Percentiles rank a stretch among this genome's conserved stretches.
Evolutionary conservation across 352 stramenopile species (phyloP).

Genomic region (Phytophthora europaea): DNA sequence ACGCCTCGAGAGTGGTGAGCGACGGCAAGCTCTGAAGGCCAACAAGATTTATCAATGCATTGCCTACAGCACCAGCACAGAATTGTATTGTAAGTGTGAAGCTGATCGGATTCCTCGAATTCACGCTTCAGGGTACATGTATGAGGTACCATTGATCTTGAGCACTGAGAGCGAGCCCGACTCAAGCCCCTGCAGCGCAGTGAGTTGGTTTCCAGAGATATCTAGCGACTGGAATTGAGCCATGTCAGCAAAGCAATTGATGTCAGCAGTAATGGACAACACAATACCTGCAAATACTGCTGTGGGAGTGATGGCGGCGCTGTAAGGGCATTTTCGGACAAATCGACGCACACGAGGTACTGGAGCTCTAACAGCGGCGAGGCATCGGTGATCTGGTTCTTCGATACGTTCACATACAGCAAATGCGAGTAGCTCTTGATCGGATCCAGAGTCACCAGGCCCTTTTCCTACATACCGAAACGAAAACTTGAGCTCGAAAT

Average conservation of each 20-base stretch:
- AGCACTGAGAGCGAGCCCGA: conserved; percentile 61
- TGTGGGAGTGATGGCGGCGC: conserved; percentile 53
- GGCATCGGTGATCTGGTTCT: conserved; percentile 73
- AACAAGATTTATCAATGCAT: conserved; percentile 57
- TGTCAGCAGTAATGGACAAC: background rate
- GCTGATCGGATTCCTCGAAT: background rate
- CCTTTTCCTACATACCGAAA: conserved; percentile 54
- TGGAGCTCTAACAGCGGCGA: conserved; percentile 59
- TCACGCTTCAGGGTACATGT: background rate
- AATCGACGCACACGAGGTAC: conserved; percentile 67
- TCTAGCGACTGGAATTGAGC: conserved; percentile 56
- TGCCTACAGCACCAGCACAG: conserved; percentile 40
- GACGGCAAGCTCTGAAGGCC: conserved; percentile 58
- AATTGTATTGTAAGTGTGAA: background rate
- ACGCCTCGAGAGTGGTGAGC: conserved; percentile 65
- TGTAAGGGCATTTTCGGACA: conserved; percentile 66
- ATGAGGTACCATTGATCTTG: conserved; percentile 62
- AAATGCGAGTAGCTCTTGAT: conserved; percentile 75
- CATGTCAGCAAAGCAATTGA: background rate
- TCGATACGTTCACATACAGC: conserved; percentile 75
- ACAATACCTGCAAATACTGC: conserved; percentile 62
- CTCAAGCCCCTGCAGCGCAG: conserved; percentile 59
- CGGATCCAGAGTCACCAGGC: conserved; percentile 59
- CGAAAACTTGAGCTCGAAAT: background rate
- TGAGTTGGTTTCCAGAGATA: conserved; percentile 77